Evolutionary conservation across 257 asterid genomes (phyloP).

Genomic region (Primulina tabacum): DNA sequence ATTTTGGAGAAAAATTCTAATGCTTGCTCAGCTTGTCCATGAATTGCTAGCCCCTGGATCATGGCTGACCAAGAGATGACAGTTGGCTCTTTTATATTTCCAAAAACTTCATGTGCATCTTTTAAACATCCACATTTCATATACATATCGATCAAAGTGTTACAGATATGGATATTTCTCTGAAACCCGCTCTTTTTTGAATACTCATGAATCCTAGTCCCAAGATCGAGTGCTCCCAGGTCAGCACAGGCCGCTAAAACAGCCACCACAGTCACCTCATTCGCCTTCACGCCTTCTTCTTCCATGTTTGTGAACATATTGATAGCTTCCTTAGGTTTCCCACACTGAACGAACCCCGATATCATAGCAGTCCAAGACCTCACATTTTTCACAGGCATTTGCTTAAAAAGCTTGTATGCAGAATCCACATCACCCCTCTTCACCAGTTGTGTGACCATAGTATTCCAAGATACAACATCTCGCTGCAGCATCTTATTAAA

Average conservation of each 20-base stretch:
- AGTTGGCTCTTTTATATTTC: constrained; percentile 43
- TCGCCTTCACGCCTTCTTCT: constrained; percentile 40
- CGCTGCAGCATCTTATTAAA: constrained; percentile 52
- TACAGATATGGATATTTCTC: constrained; percentile 41
- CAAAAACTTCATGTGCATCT: constrained; percentile 47
- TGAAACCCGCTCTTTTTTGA: constrained; percentile 36
- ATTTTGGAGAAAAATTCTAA: constrained; percentile 47
- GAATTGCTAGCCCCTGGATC: constrained; percentile 70
- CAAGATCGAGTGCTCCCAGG: constrained; percentile 59
- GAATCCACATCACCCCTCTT: constrained; percentile 46
- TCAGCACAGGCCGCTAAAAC: constrained; percentile 68
- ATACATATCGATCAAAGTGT: constrained; percentile 64
- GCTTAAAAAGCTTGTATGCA: constrained; percentile 43
- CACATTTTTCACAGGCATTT: constrained; percentile 57
- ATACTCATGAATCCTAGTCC: constrained; percentile 49
- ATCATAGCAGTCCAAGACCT: constrained; percentile 77
- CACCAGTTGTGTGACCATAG: constrained; percentile 54
- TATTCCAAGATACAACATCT: constrained; percentile 69
- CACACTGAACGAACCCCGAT: constrained; percentile 58
- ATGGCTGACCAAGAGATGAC: constrained; percentile 70
- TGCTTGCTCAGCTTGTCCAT: constrained; percentile 55
- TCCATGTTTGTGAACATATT: constrained; percentile 49
- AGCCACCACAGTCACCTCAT: constrained; percentile 66
- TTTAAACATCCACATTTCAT: constrained; percentile 60
- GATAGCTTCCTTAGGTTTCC: constrained; percentile 55